Conservation (phyloP, 2,329 filamentous ascomycete species). For the Botrytis fragariae region DNA sequence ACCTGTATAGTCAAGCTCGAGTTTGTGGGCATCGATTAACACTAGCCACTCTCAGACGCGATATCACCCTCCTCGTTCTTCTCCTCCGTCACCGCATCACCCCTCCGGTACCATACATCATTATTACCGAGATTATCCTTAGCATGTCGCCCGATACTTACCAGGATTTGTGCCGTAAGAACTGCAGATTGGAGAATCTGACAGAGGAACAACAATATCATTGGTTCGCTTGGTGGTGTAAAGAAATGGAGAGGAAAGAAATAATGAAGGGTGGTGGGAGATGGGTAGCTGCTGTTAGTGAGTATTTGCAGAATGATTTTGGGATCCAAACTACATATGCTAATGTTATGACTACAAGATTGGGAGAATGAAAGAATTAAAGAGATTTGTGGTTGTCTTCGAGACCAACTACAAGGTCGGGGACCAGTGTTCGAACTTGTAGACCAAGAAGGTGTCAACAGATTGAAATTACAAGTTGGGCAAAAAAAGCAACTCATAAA, state of each 20-base stretch:
- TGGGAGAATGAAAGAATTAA: slow-evolving; percentile 12
- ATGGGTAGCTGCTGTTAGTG: slow-evolving; percentile 19
- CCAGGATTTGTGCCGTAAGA: not conserved
- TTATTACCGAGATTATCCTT: slow-evolving; percentile 22
- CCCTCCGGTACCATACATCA: slow-evolving; percentile 25
- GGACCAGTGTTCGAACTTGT: not conserved
- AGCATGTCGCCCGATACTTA: not conserved
- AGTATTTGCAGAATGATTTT: not conserved
- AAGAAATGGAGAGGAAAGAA: slow-evolving; percentile 4
- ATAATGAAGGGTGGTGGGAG: slow-evolving; percentile 14
- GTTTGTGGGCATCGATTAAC: not conserved
- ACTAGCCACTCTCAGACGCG: not conserved
- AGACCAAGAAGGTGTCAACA: not conserved
- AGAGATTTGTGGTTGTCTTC: not conserved
- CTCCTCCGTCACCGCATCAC: slow-evolving; percentile 26
- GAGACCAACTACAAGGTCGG: not conserved
- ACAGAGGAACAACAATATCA: not conserved
- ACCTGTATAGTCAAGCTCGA: not conserved
- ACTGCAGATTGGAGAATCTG: not conserved
- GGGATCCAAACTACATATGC: not conserved
- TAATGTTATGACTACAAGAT: not conserved
- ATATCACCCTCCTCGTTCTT: slow-evolving; percentile 27
- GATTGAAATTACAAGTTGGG: not conserved
- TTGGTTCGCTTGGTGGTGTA: slow-evolving; percentile 13
- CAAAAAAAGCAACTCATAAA: not conserved